A percentile compares a stretch with the other conserved stretches of the same genome.
phyloP scores from a whole-genome alignment of 805 yeast genomes.

The Barnettozyma salicaria region DNA sequence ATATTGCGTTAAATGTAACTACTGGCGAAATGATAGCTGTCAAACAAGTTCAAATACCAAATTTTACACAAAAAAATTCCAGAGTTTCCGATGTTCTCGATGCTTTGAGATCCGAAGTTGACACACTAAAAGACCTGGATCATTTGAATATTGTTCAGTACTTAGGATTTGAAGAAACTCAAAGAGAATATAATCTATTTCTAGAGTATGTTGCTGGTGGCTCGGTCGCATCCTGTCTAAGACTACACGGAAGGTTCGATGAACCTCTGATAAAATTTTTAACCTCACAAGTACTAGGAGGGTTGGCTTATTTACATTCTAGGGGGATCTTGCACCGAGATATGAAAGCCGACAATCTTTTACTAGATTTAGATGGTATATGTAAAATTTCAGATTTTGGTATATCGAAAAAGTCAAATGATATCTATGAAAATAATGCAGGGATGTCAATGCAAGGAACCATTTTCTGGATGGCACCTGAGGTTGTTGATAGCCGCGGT shows the following conservation, averaged over 20 bases:
- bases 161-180: slow-evolving; percentile 79
- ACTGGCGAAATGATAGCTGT: slow-evolving; percentile 99
- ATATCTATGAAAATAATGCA: slow-evolving; percentile 84
- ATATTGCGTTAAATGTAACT: slow-evolving; percentile 84
- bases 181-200: slow-evolving; percentile 74
- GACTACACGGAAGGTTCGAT: slow-evolving; percentile 80
- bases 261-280: slow-evolving; percentile 67
- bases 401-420: slow-evolving; percentile 78
- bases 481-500: slow-evolving; percentile 84
- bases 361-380: slow-evolving; percentile 86
- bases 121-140: slow-evolving; percentile 88
- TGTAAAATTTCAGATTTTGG: slow-evolving; percentile 97
- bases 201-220: slow-evolving; percentile 98
- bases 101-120: slow-evolving; percentile 85
- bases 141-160: slow-evolving; percentile 95
- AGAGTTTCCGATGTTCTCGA: slow-evolving; percentile 60
- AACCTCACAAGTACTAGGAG: slow-evolving; percentile 74
- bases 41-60: slow-evolving; percentile 78
- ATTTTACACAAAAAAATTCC: slow-evolving; percentile 32
- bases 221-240: slow-evolving; percentile 79
- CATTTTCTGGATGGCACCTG: slow-evolving; percentile 99
- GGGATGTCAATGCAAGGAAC: slow-evolving; percentile 99
- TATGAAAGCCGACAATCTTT: slow-evolving; percentile 86
- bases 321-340: slow-evolving; percentile 89
- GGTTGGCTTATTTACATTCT: slow-evolving; percentile 81